phyloP scores from a whole-genome alignment of 2,329 filamentous ascomycete species.

The Fusarium mangiferae region DNA sequence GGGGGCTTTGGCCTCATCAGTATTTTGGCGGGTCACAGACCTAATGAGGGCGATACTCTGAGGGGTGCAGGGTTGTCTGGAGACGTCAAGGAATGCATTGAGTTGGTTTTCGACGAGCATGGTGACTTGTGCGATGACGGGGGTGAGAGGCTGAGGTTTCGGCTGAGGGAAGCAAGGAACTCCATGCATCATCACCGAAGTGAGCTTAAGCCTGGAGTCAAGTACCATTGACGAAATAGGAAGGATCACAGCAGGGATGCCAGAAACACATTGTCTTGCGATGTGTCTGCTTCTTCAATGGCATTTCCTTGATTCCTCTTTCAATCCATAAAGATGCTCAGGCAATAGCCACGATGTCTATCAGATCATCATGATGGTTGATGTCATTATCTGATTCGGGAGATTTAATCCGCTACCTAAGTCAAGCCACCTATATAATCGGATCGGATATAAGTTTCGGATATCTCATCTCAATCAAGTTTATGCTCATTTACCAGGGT shows the following conservation, averaged over 20 bases:
- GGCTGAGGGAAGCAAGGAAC: not conserved
- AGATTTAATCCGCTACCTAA: not conserved
- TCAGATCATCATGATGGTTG: not conserved
- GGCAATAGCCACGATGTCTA: not conserved
- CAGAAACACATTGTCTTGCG: not conserved
- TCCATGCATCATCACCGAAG: not conserved
- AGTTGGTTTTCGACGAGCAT: not conserved
- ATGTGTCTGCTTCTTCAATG: not conserved
- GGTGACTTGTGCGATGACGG: not conserved
- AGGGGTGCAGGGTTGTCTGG: not conserved
- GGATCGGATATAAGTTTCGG: not conserved
- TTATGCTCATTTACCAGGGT: not conserved
- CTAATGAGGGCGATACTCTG: not conserved
- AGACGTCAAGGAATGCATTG: not conserved
- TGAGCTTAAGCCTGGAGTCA: not conserved
- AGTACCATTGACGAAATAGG: not conserved
- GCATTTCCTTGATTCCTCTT: not conserved
- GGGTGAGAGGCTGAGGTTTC: not conserved
- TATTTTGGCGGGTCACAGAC: accelerated
- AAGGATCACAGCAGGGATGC: not conserved
- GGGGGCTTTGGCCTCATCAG: not conserved
- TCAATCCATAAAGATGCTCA: not conserved
- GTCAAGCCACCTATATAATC: not conserved
- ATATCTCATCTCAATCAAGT: not conserved
- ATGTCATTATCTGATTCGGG: not conserved